These are phyloP conservation scores for Boletus hoseneyae DNA, from an alignment of 1,284 basidiomycete genomes.

Conservation along the genomic window DNA sequence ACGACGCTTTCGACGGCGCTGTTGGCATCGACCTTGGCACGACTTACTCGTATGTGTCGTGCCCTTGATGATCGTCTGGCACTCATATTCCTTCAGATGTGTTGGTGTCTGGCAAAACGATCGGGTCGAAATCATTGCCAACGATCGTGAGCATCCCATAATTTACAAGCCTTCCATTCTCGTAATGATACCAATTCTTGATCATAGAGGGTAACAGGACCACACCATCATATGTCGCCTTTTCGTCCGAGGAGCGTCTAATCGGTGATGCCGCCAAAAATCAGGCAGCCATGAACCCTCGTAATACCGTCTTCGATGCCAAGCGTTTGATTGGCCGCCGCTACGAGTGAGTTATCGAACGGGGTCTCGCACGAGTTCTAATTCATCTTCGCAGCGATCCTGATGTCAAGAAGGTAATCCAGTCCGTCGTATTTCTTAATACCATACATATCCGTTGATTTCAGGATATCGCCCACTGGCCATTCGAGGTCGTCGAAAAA, in stretches of 20 bases:
- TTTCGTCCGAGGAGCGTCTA: conserved; percentile 95
- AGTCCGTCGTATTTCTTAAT: background rate
- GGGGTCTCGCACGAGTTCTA: conserved; percentile 7
- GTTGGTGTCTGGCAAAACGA: conserved; percentile 99
- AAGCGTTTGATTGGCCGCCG: conserved; percentile 97
- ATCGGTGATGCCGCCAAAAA: conserved; percentile 99
- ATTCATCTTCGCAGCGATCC: conserved; percentile 55
- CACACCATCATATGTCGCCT: conserved; percentile 98
- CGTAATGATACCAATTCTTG: conserved; percentile 2
- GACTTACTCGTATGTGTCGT: conserved; percentile 75
- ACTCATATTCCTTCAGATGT: conserved; percentile 52
- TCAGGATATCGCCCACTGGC: conserved; percentile 88
- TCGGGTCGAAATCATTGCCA: conserved; percentile 98
- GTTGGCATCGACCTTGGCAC: conserved; percentile 94
- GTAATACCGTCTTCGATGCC: conserved; percentile 95
- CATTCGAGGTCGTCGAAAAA: conserved; percentile 92
- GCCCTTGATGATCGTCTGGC: conserved; percentile 2
- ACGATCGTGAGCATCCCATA: conserved; percentile 72
- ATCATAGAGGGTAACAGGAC: conserved; percentile 93
- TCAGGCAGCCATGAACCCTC: conserved; percentile 94
- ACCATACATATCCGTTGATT: conserved; percentile 7
- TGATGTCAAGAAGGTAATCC: conserved; percentile 76
- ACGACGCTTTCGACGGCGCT: conserved; percentile 88
- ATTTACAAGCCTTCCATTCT: conserved; percentile 3
- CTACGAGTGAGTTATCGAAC: conserved; percentile 66